Evolutionary conservation across 2,329 filamentous ascomycete genomes (phyloP).

Genomic region (Aspergillus sp.): DNA sequence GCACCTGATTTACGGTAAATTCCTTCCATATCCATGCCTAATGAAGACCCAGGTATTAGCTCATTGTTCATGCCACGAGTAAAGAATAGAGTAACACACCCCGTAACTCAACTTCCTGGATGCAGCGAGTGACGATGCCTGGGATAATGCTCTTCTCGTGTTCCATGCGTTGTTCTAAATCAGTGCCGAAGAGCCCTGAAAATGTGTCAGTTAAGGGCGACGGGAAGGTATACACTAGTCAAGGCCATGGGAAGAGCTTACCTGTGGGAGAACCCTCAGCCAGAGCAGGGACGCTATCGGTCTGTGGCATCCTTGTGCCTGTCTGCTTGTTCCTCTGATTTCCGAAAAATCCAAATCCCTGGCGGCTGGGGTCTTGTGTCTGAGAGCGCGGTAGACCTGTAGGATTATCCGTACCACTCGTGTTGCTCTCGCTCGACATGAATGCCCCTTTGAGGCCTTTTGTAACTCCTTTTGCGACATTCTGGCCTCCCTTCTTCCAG

Average conservation of each 20-base stretch:
- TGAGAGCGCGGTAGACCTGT: slow-evolving; percentile 43
- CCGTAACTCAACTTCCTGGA: slow-evolving; percentile 92
- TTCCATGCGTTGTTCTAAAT: slow-evolving; percentile 82
- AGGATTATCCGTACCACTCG: slow-evolving; percentile 35
- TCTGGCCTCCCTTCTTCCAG: slow-evolving; percentile 97
- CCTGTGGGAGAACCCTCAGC: slow-evolving; percentile 43
- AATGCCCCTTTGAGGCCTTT: slow-evolving; percentile 95
- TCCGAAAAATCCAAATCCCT: slow-evolving; percentile 74
- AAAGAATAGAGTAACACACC: slow-evolving; percentile 52
- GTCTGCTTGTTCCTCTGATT: slow-evolving; percentile 50
- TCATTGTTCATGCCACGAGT: neutral
- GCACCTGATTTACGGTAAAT: slow-evolving; percentile 98
- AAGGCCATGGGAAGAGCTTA: slow-evolving; percentile 33
- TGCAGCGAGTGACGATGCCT: slow-evolving; percentile 87
- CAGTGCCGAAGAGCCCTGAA: slow-evolving; percentile 79
- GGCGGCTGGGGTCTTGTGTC: slow-evolving; percentile 53
- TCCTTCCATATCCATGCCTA: slow-evolving; percentile 89
- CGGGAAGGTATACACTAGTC: neutral
- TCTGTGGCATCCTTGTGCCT: slow-evolving; percentile 46
- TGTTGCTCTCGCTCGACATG: slow-evolving; percentile 66
- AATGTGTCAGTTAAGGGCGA: slow-evolving; percentile 15
- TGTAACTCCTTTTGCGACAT: slow-evolving; percentile 88
- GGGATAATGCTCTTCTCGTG: slow-evolving; percentile 89
- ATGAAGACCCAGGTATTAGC: slow-evolving; percentile 19
- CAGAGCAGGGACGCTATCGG: slow-evolving; percentile 49